Evolutionary conservation across 306 rosid species (phyloP), one percentile per base, ranked within the genome.

Genomic region (Datisca glomerata): DNA sequence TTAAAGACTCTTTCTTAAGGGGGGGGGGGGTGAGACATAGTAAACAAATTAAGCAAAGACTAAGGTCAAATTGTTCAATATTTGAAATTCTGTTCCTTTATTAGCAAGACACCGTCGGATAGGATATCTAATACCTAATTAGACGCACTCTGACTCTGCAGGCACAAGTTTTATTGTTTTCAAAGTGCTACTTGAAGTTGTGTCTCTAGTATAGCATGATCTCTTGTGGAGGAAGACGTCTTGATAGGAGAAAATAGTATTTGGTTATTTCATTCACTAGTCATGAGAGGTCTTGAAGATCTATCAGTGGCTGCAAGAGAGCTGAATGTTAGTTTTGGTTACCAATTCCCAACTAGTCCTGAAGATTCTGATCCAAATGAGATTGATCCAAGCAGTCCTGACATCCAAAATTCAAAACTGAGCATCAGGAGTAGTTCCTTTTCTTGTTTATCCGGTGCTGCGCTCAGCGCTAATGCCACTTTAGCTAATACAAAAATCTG

Each of bases 271-370:
- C n/a, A 31, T 31, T 2, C n/a, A 14, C 36, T 31, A 31, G 36
- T 11, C 3, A 1, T 31, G n/a, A 31, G n/a, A 31, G 36, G 36
- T 11, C n/a, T 12, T 31, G 36, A 31, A 14, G n/a, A 31, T 31
- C n/a, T 31, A 31, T 31, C 36, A 12, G n/a, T 31, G 36, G 36
- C 36, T 31, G 36, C 36, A 31, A 31, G 36, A 31, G 36, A 31
- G 6, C 36, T 31, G 3, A 31, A 14, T 31, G 36, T 31, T 14
- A 31, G 36, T 31, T 31, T 31, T 31, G 36, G 36, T 14, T 31
- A 31, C 36, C 36, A 31, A 31, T 31, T 31, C 36, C 36, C 36
- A 8, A 3, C 36, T 8, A 31, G 36, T 14, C 36, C 36, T 14
- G n/a, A 31, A 31, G 36, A 8, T 31, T 31, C 36, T 8, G 36